Percentiles rank a stretch among this genome's conserved stretches.
phyloP scores from a whole-genome alignment of 2,329 filamentous ascomycete species.

The Pseudogymnoascus sp. region DNA sequence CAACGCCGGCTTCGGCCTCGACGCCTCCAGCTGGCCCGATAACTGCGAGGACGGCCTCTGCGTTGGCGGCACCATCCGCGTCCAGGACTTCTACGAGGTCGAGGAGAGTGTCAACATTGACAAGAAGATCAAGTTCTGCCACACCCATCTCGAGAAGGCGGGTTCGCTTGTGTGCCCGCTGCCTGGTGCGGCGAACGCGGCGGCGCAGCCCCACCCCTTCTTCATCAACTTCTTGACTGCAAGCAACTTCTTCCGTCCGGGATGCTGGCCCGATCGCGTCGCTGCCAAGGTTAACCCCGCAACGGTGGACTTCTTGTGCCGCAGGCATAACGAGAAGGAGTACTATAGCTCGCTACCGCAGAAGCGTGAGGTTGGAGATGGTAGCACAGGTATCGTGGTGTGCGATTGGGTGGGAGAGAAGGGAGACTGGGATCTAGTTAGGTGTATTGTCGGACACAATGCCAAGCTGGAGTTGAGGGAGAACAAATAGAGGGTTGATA shows the following conservation, averaged over 20 bases:
- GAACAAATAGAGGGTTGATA: background rate
- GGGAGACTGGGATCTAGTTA: slow-evolving; percentile 84
- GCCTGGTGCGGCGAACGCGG: slow-evolving; percentile 30
- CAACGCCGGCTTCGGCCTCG: slow-evolving; percentile 49
- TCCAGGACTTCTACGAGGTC: slow-evolving; percentile 95
- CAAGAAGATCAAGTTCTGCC: slow-evolving; percentile 68
- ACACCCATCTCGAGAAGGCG: slow-evolving; percentile 68
- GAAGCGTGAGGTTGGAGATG: slow-evolving; percentile 51
- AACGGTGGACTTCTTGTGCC: slow-evolving; percentile 54
- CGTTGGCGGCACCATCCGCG: slow-evolving; percentile 64
- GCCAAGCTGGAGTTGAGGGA: slow-evolving; percentile 47
- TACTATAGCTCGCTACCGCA: slow-evolving; percentile 14
- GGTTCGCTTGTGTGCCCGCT: slow-evolving; percentile 42
- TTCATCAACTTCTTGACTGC: slow-evolving; percentile 87
- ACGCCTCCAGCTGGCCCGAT: slow-evolving; percentile 68
- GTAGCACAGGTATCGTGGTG: slow-evolving; percentile 77
- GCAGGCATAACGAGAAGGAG: slow-evolving; percentile 44
- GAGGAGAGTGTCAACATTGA: slow-evolving; percentile 65
- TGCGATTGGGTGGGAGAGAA: slow-evolving; percentile 86
- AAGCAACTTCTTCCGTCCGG: slow-evolving; percentile 87
- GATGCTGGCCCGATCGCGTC: slow-evolving; percentile 90
- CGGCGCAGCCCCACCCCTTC: slow-evolving; percentile 44
- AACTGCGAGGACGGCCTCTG: slow-evolving; percentile 71
- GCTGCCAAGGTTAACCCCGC: slow-evolving; percentile 81
- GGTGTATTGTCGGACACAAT: slow-evolving; percentile 88